Percentiles rank a stretch among this genome's conserved stretches.
phyloP scores from a whole-genome alignment of 495 filamentous ascomycete genomes.

The Neurospora sp. region DNA sequence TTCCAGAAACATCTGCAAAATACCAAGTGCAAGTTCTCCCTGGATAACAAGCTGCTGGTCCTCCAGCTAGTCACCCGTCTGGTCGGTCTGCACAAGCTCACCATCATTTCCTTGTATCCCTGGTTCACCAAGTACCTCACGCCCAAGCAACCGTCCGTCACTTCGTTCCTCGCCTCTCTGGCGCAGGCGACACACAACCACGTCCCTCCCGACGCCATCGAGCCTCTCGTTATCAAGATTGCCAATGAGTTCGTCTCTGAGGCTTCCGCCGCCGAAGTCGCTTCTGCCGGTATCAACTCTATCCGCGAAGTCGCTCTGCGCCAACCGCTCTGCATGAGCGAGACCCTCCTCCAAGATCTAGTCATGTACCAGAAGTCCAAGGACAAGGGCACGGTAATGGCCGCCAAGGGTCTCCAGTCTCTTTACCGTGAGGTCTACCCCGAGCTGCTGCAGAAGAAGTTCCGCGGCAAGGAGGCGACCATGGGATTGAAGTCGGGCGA shows the following conservation, averaged over 20 bases:
- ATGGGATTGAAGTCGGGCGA: slow-evolving; percentile 66
- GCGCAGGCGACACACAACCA: slow-evolving; percentile 86
- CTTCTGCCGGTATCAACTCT: slow-evolving; percentile 84
- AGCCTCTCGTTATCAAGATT: slow-evolving; percentile 88
- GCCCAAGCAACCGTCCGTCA: slow-evolving; percentile 89
- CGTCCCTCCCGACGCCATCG: slow-evolving; percentile 86
- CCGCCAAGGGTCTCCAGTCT: slow-evolving; percentile 77
- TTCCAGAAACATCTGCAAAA: slow-evolving; percentile 89
- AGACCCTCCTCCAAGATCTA: slow-evolving; percentile 90
- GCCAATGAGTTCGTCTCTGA: slow-evolving; percentile 98
- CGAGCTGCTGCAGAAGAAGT: slow-evolving; percentile 79
- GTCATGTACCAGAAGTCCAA: slow-evolving; percentile 95
- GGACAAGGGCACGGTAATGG: slow-evolving; percentile 97
- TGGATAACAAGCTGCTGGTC: slow-evolving; percentile 85
- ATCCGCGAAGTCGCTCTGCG: slow-evolving; percentile 89
- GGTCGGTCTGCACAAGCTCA: slow-evolving; percentile 84
- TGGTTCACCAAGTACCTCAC: slow-evolving; percentile 78
- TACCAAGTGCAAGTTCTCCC: slow-evolving; percentile 69
- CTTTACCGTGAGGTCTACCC: slow-evolving; percentile 86
- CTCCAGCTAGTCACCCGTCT: slow-evolving; percentile 84
- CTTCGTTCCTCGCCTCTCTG: slow-evolving; percentile 84
- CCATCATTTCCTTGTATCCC: slow-evolving; percentile 51
- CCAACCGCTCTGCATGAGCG: slow-evolving; percentile 90
- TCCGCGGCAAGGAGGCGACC: slow-evolving; percentile 86
- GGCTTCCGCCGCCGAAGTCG: slow-evolving; percentile 81